Conservation (phyloP, 257 asterid genomes). For the Solanum tarijense region DNA sequence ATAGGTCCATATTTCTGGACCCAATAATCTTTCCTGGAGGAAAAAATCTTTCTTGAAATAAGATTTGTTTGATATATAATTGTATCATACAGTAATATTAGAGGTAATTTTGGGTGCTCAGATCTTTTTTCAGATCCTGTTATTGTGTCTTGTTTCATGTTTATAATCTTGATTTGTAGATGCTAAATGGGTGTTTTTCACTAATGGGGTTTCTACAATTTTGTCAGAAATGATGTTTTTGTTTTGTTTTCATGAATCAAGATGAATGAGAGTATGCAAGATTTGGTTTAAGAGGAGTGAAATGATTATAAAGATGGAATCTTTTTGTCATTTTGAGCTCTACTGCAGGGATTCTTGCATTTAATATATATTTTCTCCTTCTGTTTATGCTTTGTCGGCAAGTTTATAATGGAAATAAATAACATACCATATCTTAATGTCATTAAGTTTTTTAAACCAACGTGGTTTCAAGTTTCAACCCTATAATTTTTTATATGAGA, state of each 20-base stretch:
- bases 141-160: not conserved
- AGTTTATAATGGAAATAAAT: not conserved
- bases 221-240: not conserved
- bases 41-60: not conserved
- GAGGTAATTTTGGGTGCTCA: constrained; percentile 4
- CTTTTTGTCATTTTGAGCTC: not conserved
- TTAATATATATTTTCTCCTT: not conserved
- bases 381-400: not conserved
- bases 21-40: not conserved
- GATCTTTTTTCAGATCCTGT: constrained; percentile 17
- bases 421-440: not conserved
- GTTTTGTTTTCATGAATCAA: not conserved
- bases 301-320: not conserved
- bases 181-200: not conserved
- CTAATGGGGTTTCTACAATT: not conserved
- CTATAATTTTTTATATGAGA: not conserved
- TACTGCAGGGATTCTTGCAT: not conserved
- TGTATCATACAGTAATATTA: not conserved
- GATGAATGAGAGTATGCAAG: not conserved
- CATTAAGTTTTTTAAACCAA: not conserved
- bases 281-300: not conserved
- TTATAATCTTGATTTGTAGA: not conserved
- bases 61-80: not conserved
- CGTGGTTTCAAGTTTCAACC: not conserved
- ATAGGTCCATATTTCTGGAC: not conserved